phyloP scores from a whole-genome alignment of 768 basidiomycete species.

The Paxillus involutus region DNA sequence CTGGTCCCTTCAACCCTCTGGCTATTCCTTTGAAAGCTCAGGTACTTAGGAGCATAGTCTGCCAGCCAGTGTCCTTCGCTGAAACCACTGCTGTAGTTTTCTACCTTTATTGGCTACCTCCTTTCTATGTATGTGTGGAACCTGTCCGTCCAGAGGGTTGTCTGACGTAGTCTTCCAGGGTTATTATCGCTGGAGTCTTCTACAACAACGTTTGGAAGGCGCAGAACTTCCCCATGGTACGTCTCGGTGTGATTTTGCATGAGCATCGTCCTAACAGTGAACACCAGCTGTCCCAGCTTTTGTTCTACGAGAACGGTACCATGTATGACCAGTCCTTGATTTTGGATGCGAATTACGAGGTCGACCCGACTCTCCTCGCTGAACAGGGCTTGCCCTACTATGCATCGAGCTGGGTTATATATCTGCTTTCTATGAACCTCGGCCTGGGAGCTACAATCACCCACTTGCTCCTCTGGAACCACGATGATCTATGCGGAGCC shows the following conservation, averaged over 20 bases:
- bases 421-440: constrained; percentile 16
- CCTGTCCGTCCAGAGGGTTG: neutral
- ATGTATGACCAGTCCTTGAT: constrained; percentile 52
- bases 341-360: constrained; percentile 49
- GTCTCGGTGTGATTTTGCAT: constrained; percentile 24
- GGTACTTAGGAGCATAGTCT: constrained; percentile 15
- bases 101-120: constrained; percentile 46
- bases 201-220: constrained; percentile 56
- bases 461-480: constrained; percentile 55
- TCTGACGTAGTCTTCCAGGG: constrained; percentile 16
- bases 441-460: constrained; percentile 48
- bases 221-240: constrained; percentile 58
- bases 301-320: constrained; percentile 54
- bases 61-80: neutral
- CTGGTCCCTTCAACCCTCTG: constrained; percentile 41
- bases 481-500: constrained; percentile 43
- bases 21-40: constrained; percentile 56
- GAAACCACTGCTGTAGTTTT: constrained; percentile 29
- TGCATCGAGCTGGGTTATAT: constrained; percentile 24
- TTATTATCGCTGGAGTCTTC: constrained; percentile 36
- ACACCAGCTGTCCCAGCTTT: constrained; percentile 42
- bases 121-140: constrained; percentile 46
- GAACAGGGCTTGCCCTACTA: constrained; percentile 37
- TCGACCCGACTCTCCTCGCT: constrained; percentile 49
- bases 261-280: neutral